Evolutionary conservation across 805 yeast genomes (phyloP).

Genomic region (Zygosaccharomyces lentus): DNA sequence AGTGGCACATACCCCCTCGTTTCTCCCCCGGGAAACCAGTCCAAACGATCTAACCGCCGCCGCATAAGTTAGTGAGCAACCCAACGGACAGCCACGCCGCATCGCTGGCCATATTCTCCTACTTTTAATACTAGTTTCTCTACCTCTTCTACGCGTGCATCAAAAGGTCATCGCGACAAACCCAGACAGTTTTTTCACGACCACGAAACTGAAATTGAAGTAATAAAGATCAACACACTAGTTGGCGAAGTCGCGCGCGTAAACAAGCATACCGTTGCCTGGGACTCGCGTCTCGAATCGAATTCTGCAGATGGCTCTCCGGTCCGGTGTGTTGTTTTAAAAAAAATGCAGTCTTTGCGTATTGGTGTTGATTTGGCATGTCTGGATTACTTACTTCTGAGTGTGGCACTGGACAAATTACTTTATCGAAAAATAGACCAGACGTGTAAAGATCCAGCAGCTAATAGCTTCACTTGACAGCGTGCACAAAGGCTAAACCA

Average conservation of each 20-base stretch:
- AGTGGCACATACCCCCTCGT: no score
- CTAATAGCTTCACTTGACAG: background rate
- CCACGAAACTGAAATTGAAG: slow-evolving; percentile 5
- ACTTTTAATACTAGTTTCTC: background rate
- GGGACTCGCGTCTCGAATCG: background rate
- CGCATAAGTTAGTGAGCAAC: background rate
- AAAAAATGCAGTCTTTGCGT: background rate
- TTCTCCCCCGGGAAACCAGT: background rate
- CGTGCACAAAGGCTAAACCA: slow-evolving; percentile 12
- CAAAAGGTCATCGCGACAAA: slow-evolving; percentile 2
- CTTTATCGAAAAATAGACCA: background rate
- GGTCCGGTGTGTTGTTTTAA: background rate
- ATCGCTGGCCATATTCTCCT: background rate
- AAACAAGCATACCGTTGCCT: background rate
- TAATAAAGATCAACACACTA: background rate
- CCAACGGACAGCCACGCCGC: background rate
- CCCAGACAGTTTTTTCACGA: slow-evolving; percentile 14
- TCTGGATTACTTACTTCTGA: background rate
- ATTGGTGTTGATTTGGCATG: background rate
- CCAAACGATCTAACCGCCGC: background rate
- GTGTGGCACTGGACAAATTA: background rate
- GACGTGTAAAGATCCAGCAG: background rate
- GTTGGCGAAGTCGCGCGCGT: background rate
- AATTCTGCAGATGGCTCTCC: background rate
- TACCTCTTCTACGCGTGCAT: background rate